Percentiles rank a stretch among this genome's conserved stretches.
These are phyloP conservation scores for Ceratocystis cacaofunesta DNA, from an alignment of 2,329 filamentous ascomycete species.

Conservation along the genomic window DNA sequence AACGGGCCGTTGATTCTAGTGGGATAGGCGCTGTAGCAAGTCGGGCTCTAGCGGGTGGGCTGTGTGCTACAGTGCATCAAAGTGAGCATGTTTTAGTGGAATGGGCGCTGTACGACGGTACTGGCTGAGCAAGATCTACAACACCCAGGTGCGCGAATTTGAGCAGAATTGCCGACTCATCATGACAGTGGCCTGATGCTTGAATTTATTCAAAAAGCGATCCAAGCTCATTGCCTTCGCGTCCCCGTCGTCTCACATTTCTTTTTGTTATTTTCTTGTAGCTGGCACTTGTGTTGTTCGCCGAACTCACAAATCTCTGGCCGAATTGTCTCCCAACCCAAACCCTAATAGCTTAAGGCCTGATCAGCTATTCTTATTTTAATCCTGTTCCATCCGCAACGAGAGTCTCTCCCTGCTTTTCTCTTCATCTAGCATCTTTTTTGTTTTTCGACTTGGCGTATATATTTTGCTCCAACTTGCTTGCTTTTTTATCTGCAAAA, in stretches of 20 bases:
- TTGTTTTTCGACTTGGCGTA: background rate
- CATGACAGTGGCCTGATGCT: background rate
- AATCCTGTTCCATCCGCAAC: background rate
- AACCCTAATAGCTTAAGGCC: background rate
- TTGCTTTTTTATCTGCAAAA: background rate
- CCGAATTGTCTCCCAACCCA: background rate
- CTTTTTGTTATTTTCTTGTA: background rate
- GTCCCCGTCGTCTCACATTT: background rate
- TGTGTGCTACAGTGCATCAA: background rate
- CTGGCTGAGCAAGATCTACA: too few species aligned
- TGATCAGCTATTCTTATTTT: background rate
- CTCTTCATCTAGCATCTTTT: background rate
- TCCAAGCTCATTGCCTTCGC: background rate
- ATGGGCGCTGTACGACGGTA: background rate
- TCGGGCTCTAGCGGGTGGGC: background rate
- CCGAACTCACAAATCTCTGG: background rate
- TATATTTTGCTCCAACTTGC: background rate
- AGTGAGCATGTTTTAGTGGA: background rate
- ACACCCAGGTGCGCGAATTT: conserved; percentile 10
- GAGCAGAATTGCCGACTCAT: conserved; percentile 7
- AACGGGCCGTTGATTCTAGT: background rate
- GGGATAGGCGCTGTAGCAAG: background rate
- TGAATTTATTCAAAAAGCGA: background rate
- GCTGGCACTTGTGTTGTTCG: background rate
- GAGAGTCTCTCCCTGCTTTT: background rate